Evolutionary conservation across 2,329 filamentous ascomycete genomes (phyloP), one percentile per base, ranked within the genome.

Genomic region (Scedosporium aurantiacum): DNA sequence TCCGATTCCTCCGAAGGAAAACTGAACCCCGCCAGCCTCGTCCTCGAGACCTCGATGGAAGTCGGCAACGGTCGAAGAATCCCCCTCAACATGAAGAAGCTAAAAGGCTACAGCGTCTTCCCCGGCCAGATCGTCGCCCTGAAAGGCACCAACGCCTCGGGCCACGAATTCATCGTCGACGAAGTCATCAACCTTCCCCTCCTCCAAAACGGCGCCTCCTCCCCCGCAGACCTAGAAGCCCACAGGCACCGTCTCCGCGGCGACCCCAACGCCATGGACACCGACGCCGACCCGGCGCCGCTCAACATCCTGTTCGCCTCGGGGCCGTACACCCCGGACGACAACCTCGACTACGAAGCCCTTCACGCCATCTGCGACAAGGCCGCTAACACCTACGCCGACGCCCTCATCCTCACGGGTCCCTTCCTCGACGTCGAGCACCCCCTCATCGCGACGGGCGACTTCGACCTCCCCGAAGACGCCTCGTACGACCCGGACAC

Each of bases 361-460:
- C 78, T 99, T 1, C 86, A 91, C 68, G 85, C 89, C 32, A 80
- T 99, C 16, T 93, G 93, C 70, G 82, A 82, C 66, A 86, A 87
- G 67, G 91, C 92, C 7, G 85, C 85, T 16, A 85, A 90, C 65
- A 83, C 81, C 23, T 86, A 84, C 65, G 89, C 87, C 10, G 94
- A 99, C 71, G 83, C 84, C 2, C 75, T 99, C 28, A 81, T 97
- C 52, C 79, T 99, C 7, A 78, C 83, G 3, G 94, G 94, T 0
- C 94, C 94, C 0, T 97, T 99, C 71, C 80, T 99, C 66, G 94
- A 97, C 71, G 80, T 88, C 41, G 91, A 97, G 67, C 94, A 99
- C 71, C 93, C 94, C 0, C 79, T 95, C 27, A 83, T 99, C 60
- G 90, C 91, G 25, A 82, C 83, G 16, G 87, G 91, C 65, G 88